These are phyloP conservation scores for Wilcoxina mikolae DNA, from an alignment of 495 filamentous ascomycete genomes.

Conservation along the genomic window DNA sequence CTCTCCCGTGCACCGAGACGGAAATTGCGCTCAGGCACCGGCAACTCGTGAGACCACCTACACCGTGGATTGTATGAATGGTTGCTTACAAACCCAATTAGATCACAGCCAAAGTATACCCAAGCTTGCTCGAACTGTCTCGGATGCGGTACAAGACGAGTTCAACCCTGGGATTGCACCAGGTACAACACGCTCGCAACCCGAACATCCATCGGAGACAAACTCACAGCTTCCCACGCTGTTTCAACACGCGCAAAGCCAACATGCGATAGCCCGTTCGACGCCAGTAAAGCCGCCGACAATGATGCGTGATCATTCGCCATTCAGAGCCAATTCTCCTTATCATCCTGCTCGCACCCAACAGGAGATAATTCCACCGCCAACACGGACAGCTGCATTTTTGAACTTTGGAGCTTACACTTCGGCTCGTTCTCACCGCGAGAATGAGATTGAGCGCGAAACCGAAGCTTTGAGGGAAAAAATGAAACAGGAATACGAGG, in stretches of 20 bases:
- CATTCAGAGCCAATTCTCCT: conserved; percentile 66
- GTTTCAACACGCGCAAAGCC: conserved; percentile 58
- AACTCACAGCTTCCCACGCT: conserved; percentile 42
- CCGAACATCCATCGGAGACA: conserved; percentile 33
- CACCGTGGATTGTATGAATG: conserved; percentile 42
- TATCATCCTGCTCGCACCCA: conserved; percentile 39
- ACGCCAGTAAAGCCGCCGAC: conserved; percentile 37
- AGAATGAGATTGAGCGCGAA: conserved; percentile 45
- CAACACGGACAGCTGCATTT: conserved; percentile 26
- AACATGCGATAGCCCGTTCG: conserved; percentile 46
- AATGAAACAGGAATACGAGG: conserved; percentile 33
- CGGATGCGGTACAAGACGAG: conserved; percentile 72
- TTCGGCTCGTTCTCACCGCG: conserved; percentile 41
- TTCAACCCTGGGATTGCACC: conserved; percentile 42
- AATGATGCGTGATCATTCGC: conserved; percentile 57
- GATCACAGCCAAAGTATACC: conserved; percentile 46
- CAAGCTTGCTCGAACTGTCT: conserved; percentile 73
- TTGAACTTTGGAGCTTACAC: conserved; percentile 12
- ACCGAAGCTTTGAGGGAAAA: conserved; percentile 40
- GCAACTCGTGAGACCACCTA: conserved; percentile 36
- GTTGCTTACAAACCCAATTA: conserved; percentile 41
- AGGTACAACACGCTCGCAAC: conserved; percentile 34
- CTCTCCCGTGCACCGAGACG: conserved; percentile 17
- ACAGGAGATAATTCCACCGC: conserved; percentile 31
- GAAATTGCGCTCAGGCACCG: conserved; percentile 13